Conservation (phyloP, 768 basidiomycete species). For the Auricularia auricula-judae region DNA sequence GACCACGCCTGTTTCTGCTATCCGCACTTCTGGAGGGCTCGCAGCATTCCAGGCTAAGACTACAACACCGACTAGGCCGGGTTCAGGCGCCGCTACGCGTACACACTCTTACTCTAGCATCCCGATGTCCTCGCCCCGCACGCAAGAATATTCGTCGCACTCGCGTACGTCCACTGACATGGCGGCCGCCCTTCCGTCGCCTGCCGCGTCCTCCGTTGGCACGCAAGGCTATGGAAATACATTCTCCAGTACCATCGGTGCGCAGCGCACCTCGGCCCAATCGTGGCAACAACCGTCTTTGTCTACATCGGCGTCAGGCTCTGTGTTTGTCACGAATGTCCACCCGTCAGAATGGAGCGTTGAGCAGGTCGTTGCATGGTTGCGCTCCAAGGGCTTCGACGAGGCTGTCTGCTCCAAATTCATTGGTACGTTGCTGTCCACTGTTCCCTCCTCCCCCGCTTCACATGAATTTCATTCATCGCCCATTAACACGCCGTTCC, state of each 20-base stretch:
- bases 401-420: constrained; percentile 76
- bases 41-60: background rate
- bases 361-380: constrained; percentile 85
- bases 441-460: background rate
- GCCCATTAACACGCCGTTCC: too few species aligned
- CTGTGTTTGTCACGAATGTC: background rate
- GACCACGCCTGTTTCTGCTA: background rate
- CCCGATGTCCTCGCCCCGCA: background rate
- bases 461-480: constrained; percentile 5
- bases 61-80: background rate
- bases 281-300: background rate
- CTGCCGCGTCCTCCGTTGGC: constrained; percentile 5
- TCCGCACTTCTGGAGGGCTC: background rate
- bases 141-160: background rate
- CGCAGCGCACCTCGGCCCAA: background rate
- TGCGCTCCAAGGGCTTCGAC: constrained; percentile 76
- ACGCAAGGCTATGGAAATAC: background rate
- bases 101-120: background rate
- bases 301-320: constrained; percentile 6
- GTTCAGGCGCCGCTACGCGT: background rate
- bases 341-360: constrained; percentile 73
- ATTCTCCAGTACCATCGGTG: background rate
- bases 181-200: constrained; percentile 3
- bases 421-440: constrained; percentile 45
- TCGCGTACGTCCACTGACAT: background rate